Percentiles rank a stretch among this genome's conserved stretches.
Evolutionary conservation across 73 alveolate species (phyloP).

Genomic region (Stentor coeruleus): DNA sequence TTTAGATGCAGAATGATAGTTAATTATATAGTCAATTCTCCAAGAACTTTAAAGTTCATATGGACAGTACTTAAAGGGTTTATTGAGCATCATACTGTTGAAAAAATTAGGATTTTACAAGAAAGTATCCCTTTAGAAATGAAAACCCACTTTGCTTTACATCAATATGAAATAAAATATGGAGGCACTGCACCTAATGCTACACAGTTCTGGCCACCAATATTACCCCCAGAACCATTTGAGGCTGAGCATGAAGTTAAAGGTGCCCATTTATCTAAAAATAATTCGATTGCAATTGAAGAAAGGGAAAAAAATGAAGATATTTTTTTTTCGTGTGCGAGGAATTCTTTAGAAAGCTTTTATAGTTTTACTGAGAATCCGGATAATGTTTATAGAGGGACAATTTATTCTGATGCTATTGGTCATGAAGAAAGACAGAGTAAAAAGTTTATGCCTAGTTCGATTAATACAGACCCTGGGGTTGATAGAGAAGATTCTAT

Average conservation of each 20-base stretch:
- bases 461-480: too few relatives aligned
- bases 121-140: slow-evolving; percentile 25
- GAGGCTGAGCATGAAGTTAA: background rate
- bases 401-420: background rate
- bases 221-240: slow-evolving; percentile 5
- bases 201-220: slow-evolving; percentile 23
- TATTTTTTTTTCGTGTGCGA: background rate
- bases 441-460: too few relatives aligned
- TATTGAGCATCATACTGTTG: slow-evolving; percentile 44
- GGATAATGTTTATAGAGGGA: background rate
- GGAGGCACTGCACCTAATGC: slow-evolving; percentile 30
- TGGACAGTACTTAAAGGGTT: slow-evolving; percentile 46
- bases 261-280: slow-evolving; percentile 24
- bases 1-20: slow-evolving; percentile 52
- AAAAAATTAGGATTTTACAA: slow-evolving; percentile 28
- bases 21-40: slow-evolving; percentile 46
- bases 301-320: background rate
- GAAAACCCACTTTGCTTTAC: slow-evolving; percentile 22
- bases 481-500: too few relatives aligned
- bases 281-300: too few relatives aligned
- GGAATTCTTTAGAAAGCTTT: too few relatives aligned
- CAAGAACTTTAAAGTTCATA: slow-evolving; percentile 35
- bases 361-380: background rate
- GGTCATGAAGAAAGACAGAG: background rate
- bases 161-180: slow-evolving; percentile 33